phyloP scores from a whole-genome alignment of 164 flowering plant genomes.

The Malania oleifera region DNA sequence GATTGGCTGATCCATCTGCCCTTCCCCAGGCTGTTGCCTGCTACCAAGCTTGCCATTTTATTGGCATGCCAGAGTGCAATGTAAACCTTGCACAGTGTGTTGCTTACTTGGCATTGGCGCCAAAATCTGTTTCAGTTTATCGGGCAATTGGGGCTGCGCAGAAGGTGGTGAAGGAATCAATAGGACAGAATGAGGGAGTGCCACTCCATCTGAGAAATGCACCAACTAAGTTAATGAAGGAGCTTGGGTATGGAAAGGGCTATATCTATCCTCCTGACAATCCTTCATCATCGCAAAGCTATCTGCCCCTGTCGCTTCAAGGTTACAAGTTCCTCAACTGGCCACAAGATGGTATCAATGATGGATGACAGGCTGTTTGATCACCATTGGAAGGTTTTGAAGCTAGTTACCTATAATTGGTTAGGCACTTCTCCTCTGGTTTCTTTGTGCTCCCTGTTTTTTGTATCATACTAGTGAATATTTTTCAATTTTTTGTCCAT shows the following conservation, averaged over 20 bases:
- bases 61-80: constrained; percentile 92
- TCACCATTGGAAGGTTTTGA: background rate
- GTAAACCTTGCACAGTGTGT: constrained; percentile 80
- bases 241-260: constrained; percentile 74
- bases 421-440: background rate
- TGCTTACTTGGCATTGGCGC: constrained; percentile 80
- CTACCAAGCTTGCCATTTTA: constrained; percentile 82
- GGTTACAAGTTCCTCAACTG: constrained; percentile 69
- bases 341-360: constrained; percentile 24
- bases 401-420: background rate
- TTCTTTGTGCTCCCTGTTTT: too few relatives aligned
- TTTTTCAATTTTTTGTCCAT: too few relatives aligned
- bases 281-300: constrained; percentile 46
- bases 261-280: constrained; percentile 70
- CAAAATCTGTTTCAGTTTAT: constrained; percentile 71
- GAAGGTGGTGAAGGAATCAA: constrained; percentile 66
- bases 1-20: constrained; percentile 76
- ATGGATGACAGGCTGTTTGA: constrained; percentile 6
- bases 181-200: constrained; percentile 81
- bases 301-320: constrained; percentile 59
- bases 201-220: constrained; percentile 90
- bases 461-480: too few relatives aligned
- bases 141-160: constrained; percentile 54
- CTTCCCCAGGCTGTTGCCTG: constrained; percentile 73
- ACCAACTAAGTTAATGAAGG: constrained; percentile 87